Conservation (phyloP, 768 basidiomycete genomes). For the Phylloporus sp. region DNA sequence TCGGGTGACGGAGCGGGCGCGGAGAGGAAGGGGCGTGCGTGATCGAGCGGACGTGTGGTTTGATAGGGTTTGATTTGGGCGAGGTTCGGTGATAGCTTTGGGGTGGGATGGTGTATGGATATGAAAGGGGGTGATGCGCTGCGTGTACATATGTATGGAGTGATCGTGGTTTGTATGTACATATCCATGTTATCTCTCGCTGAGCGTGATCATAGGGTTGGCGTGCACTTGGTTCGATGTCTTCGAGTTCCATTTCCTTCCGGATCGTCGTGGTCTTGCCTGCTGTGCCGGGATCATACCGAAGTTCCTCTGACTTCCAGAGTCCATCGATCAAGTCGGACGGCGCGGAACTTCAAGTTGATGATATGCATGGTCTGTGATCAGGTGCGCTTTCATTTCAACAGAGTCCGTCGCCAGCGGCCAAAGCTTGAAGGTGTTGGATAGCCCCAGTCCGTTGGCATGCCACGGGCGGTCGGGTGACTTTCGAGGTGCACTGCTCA, state of each 20-base stretch:
- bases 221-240: background rate
- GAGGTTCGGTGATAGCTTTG: background rate
- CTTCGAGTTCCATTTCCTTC: constrained; percentile 2
- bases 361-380: background rate
- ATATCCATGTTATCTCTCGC: too few relatives aligned
- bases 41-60: constrained; percentile 33
- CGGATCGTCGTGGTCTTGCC: background rate
- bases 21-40: constrained; percentile 14
- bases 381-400: background rate
- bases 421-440: too few relatives aligned
- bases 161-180: too few relatives aligned
- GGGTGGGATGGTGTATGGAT: too few relatives aligned
- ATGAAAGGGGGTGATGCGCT: too few relatives aligned
- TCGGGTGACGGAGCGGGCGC: constrained; percentile 20
- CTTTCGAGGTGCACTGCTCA: too few relatives aligned
- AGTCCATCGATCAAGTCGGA: too few relatives aligned
- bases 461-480: background rate
- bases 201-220: too few relatives aligned
- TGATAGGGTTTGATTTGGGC: constrained; percentile 8
- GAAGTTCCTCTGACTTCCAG: background rate
- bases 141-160: too few relatives aligned
- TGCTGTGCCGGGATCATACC: background rate
- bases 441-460: too few relatives aligned
- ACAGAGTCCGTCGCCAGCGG: too few relatives aligned
- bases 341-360: background rate